These are phyloP conservation scores for Barbarea vulgaris DNA, from an alignment of 345 rosid species.

Conservation along the genomic window DNA sequence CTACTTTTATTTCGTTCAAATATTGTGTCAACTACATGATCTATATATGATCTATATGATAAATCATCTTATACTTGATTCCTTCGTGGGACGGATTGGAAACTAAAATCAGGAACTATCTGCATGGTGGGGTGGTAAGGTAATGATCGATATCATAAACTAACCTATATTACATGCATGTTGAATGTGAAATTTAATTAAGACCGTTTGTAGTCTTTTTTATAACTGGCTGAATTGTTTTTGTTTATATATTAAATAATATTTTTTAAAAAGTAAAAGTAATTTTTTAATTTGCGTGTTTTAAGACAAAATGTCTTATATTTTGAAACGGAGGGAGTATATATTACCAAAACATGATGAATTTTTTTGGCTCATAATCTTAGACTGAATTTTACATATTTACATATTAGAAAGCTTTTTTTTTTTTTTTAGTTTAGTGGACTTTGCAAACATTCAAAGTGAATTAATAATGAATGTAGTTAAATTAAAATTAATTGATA, in stretches of 20 bases:
- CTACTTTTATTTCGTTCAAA: neutral
- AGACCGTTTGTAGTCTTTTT: no score
- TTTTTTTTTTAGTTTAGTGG: neutral
- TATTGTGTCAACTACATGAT: conserved; percentile 11
- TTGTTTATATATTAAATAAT: no score
- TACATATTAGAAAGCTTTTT: no score
- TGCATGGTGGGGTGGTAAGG: neutral
- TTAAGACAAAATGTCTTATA: no score
- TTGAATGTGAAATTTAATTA: neutral
- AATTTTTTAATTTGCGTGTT: no score
- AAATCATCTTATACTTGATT: conserved; percentile 21
- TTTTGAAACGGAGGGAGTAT: no score
- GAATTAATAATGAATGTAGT: neutral
- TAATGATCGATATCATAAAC: neutral
- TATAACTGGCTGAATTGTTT: no score
- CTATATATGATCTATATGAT: neutral
- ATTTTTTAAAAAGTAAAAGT: no score
- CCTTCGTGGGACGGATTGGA: conserved; percentile 25
- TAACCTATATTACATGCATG: neutral
- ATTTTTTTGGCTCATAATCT: neutral
- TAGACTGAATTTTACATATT: neutral
- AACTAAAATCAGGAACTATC: neutral
- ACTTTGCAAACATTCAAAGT: neutral
- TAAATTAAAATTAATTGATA: neutral
- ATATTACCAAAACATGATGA: no score